Conservation (phyloP, 768 basidiomycete genomes). For the Inosperma sp. region DNA sequence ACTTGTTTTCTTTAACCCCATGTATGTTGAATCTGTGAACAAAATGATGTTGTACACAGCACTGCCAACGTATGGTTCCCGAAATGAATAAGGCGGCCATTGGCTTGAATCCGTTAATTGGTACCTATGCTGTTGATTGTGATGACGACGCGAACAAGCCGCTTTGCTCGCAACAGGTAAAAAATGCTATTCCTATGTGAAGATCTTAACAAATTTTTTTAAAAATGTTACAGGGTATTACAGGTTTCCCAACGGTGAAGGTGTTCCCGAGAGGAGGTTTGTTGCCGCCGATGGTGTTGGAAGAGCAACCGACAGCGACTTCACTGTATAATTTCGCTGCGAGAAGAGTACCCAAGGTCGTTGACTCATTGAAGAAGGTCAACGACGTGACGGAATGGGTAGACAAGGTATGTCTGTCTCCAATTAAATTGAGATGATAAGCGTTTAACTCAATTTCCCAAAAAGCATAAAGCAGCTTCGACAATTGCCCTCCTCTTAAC, state of each 20-base stretch:
- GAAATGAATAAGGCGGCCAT: constrained; percentile 81
- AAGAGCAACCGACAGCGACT: constrained; percentile 66
- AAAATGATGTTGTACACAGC: constrained; percentile 45
- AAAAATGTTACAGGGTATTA: constrained; percentile 46
- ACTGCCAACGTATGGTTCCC: constrained; percentile 82
- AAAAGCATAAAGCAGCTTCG: constrained; percentile 31
- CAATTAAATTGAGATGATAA: not conserved
- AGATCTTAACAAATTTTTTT: not conserved
- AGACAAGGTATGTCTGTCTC: constrained; percentile 46
- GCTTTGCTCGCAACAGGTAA: constrained; percentile 74
- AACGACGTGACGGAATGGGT: constrained; percentile 66
- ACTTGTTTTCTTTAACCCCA: not conserved
- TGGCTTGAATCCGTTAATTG: constrained; percentile 75
- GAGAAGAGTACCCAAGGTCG: constrained; percentile 65
- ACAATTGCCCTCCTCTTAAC: constrained; percentile 65
- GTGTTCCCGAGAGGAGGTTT: constrained; percentile 77
- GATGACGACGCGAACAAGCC: constrained; percentile 77
- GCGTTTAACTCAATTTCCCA: not conserved
- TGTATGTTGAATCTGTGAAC: not conserved
- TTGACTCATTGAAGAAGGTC: constrained; percentile 53
- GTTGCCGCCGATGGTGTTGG: constrained; percentile 58
- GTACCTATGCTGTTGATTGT: constrained; percentile 91
- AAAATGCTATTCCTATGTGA: constrained; percentile 4
- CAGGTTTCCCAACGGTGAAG: constrained; percentile 95
- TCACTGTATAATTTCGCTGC: constrained; percentile 75